These are phyloP conservation scores for Wallacemonas sp. DNA, from an alignment of 208 protist genomes.

Conservation along the genomic window DNA sequence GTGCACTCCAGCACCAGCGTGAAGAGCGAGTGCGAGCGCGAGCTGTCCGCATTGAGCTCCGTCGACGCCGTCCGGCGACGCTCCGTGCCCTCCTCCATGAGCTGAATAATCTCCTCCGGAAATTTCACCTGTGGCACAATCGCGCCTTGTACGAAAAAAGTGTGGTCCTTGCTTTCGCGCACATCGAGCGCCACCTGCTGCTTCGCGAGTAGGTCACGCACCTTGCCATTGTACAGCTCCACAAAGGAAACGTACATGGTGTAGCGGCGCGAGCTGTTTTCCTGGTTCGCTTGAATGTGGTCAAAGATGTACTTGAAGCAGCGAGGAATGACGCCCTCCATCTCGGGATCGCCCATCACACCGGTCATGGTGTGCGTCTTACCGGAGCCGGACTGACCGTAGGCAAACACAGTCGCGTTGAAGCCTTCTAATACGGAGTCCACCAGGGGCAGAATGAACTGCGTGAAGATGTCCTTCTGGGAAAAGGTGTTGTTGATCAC, in stretches of 20 bases:
- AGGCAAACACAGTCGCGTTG: constrained; percentile 95
- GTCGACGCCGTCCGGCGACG: constrained; percentile 79
- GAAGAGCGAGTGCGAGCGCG: constrained; percentile 91
- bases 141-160: constrained; percentile 83
- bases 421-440: constrained; percentile 88
- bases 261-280: constrained; percentile 40
- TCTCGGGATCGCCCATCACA: constrained; percentile 51
- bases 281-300: constrained; percentile 49
- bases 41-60: constrained; percentile 90
- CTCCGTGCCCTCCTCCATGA: constrained; percentile 90
- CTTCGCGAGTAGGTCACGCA: constrained; percentile 83
- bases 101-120: constrained; percentile 65
- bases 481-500: constrained; percentile 91
- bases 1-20: constrained; percentile 81
- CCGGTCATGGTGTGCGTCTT: constrained; percentile 95
- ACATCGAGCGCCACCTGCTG: constrained; percentile 85
- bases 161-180: constrained; percentile 81
- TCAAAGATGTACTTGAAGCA: constrained; percentile 83
- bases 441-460: constrained; percentile 85
- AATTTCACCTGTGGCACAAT: constrained; percentile 77
- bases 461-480: constrained; percentile 87
- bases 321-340: constrained; percentile 80
- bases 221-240: constrained; percentile 91
- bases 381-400: constrained; percentile 94
- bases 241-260: constrained; percentile 84